Evolutionary conservation across 1,139 yeast species (phyloP), one percentile per base, ranked within the genome.

Genomic region (Taphrina flavorubra): DNA sequence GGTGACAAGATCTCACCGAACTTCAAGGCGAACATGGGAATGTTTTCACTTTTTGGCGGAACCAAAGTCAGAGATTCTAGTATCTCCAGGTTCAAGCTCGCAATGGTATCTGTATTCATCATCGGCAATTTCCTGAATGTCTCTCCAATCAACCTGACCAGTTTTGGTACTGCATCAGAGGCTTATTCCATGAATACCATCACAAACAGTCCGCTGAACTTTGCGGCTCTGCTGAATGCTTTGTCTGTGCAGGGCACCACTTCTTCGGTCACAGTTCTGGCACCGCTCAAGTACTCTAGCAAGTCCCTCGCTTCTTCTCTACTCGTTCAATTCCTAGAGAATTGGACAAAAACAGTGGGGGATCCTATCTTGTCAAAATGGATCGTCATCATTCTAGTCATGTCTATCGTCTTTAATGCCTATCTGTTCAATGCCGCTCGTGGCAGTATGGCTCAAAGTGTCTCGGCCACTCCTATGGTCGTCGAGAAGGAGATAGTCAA

Each of bases 301-400:
- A 81, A 86, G 71, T 88, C 89, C 37, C 77, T 85, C 37, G 80
- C 85, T 57, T 97, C 91, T 79, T 95, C 90, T 74, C 78, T 83
- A 14, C 75, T 88, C 44, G 78, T 86, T 62, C 79, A 82, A 16
- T 73, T 84, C 37, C 80, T 89, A 69, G 86, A 85, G 65, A 82
- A 82, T 65, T 78, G 92, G 73, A 87, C 92, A 72, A 79, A 78
- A 71, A 90, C 92, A n/a, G 88, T 92, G 71, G 86, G 89, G 74
- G 97, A 92, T 78, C 89, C 88, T 64, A 81, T 91, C 71, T 85
- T 92, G 73, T 87, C 95, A 72, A 92, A 94, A 77, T 85, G 87
- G 72, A 82, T 92, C 66, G 85, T 92, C 57, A 83, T 90, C 73
- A 87, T 87, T 6, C 86, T 92, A 72, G 87, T 89, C 31, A 80